A percentile compares a stretch with the other conserved stretches of the same genome.
Conservation (phyloP, 2,329 filamentous ascomycete genomes). For the Furcasterigmium sp. region DNA sequence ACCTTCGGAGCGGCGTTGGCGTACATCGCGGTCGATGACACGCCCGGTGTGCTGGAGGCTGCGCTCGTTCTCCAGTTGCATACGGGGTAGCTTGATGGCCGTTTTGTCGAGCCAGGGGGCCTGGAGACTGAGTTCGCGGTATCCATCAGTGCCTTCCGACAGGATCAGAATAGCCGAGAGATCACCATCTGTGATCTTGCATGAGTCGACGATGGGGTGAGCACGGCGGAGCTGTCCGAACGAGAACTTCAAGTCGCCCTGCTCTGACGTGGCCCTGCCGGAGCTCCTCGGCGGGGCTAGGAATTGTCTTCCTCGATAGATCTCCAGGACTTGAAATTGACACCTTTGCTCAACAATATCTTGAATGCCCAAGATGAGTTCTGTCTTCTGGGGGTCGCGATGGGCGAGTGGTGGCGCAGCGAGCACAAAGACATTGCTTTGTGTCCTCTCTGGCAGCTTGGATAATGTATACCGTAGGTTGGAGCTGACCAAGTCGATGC, state of each 20-base stretch:
- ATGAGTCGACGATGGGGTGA: constrained; percentile 67
- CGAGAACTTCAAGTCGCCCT: constrained; percentile 35
- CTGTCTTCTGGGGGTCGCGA: constrained; percentile 46
- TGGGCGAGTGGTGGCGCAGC: constrained; percentile 51
- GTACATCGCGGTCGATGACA: constrained; percentile 45
- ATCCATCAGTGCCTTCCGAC: constrained; percentile 58
- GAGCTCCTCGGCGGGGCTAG: constrained; percentile 14
- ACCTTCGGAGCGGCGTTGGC: constrained; percentile 37
- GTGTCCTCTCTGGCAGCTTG: constrained; percentile 43
- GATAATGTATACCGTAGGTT: constrained; percentile 57
- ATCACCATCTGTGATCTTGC: constrained; percentile 62
- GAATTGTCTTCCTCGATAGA: constrained; percentile 19
- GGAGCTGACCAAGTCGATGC: constrained; percentile 55
- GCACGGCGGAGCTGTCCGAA: constrained; percentile 51
- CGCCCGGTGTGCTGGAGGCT: constrained; percentile 52
- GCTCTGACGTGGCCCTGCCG: constrained; percentile 7
- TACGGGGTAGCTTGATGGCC: constrained; percentile 57
- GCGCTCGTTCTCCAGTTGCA: constrained; percentile 55
- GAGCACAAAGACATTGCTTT: constrained; percentile 64
- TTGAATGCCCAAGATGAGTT: constrained; percentile 64
- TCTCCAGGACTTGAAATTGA: constrained; percentile 59
- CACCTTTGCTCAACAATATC: constrained; percentile 63
- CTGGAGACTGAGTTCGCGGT: constrained; percentile 64
- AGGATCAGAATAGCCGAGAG: constrained; percentile 66
- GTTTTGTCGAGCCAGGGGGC: constrained; percentile 69